phyloP scores from a whole-genome alignment of 1,284 basidiomycete species.

The Athelia psychrophila region DNA sequence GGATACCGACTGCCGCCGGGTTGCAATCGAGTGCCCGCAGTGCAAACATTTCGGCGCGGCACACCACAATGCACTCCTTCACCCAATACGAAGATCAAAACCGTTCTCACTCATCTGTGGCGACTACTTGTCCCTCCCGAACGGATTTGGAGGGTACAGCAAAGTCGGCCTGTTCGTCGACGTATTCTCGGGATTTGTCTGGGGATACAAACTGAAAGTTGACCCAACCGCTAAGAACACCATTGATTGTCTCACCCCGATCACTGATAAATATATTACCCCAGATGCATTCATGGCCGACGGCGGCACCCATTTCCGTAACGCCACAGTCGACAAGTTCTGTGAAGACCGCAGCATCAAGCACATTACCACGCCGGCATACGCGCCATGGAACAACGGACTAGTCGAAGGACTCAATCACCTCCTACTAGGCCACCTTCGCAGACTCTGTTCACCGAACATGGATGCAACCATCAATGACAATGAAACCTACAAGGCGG shows the following conservation, averaged over 20 bases:
- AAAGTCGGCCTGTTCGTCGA: conserved; percentile 4
- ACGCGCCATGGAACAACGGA: conserved; percentile 12
- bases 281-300: conserved; percentile 12
- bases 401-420: conserved; percentile 9
- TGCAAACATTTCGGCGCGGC: neutral
- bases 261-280: neutral
- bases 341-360: conserved; percentile 2
- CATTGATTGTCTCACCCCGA: conserved; percentile 1
- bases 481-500: neutral
- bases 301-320: conserved; percentile 13
- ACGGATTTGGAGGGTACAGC: conserved; percentile 4
- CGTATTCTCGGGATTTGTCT: conserved; percentile 3
- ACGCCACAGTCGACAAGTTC: conserved; percentile 5
- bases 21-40: neutral
- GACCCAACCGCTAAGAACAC: conserved; percentile 7
- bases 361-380: conserved; percentile 7
- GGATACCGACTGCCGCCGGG: neutral
- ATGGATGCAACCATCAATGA: neutral
- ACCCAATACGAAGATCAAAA: conserved; percentile 4
- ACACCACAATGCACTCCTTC: neutral
- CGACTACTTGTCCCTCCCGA: conserved; percentile 10
- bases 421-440: conserved; percentile 5
- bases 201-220: conserved; percentile 5
- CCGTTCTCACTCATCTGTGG: conserved; percentile 8
- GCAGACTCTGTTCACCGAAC: conserved; percentile 2